Conservation (phyloP, 192 early-diverging fungal species). For the Nowakowskiella sp. region DNA sequence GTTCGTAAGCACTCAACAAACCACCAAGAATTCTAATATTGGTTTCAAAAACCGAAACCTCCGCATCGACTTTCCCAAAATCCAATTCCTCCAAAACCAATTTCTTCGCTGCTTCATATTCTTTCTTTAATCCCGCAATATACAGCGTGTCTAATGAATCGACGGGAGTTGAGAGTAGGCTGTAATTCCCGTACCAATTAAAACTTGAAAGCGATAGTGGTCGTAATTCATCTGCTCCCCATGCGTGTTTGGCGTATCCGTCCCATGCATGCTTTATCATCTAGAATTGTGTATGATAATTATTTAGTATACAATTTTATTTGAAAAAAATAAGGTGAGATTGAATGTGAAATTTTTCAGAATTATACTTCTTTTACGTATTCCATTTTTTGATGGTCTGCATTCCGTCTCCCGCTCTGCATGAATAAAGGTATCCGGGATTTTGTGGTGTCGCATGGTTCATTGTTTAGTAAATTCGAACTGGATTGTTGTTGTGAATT, state of each 20-base stretch:
- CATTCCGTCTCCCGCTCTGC: too few species aligned
- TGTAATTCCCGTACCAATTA: conserved; percentile 28
- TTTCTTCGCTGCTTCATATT: conserved; percentile 66
- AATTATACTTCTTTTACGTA: too few species aligned
- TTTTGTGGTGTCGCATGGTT: too few species aligned
- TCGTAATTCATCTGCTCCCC: conserved; percentile 59
- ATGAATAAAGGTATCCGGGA: too few species aligned
- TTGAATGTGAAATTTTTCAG: too few species aligned
- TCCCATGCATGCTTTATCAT: conserved; percentile 44
- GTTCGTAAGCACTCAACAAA: conserved; percentile 68
- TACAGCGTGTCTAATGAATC: conserved; percentile 83
- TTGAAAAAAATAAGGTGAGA: too few species aligned
- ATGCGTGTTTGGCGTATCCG: conserved; percentile 68
- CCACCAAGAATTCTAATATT: conserved; percentile 83
- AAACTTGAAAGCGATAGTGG: conserved; percentile 12
- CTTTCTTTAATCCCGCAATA: conserved; percentile 72
- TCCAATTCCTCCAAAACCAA: conserved; percentile 52
- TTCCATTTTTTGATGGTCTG: too few species aligned
- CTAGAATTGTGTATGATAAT: too few species aligned
- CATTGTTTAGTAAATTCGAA: too few species aligned
- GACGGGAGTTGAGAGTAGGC: conserved; percentile 54
- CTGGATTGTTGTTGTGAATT: too few species aligned
- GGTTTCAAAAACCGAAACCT: conserved; percentile 73
- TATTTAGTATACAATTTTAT: too few species aligned
- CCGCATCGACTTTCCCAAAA: conserved; percentile 30